Evolutionary conservation across 345 rosid genomes (phyloP), one percentile per base, ranked within the genome.

Genomic region (Salix brachista): DNA sequence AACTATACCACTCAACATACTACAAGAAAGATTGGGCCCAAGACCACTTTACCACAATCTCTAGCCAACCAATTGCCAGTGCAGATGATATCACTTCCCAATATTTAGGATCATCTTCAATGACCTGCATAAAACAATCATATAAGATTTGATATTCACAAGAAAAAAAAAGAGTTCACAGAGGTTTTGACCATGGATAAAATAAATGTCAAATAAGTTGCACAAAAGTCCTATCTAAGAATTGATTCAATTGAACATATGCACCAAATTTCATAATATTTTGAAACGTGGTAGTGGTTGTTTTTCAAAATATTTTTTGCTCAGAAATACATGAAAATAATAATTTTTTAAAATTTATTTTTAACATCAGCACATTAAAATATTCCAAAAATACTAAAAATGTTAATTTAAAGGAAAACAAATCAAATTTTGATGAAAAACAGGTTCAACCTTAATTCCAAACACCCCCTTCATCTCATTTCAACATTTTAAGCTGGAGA

Each of bases 51-150:
- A 96, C 97, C 88, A 88, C 97, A 64, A 90, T 93, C 80, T 93
- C 94, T 62, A 92, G 86, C 98, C 98, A 96, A 76, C 99, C 99
- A 84, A 96, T 89, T 52, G 96, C 91, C 42, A 93, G 77, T 41
- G 92, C 96, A 50, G 97, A 91, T 65, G 91, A 79, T 83, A 91
- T 86, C 72, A 90, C 90, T 80, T 89, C 94, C 99, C 99, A 95
- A 77, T 90, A 95, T 82, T 80, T 88, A 61, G 91, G 86, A 83
- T 90, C 84, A 79, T 93, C 92, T 86, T 93, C 98, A 69, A 90
- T 76, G 34, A 83, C 92, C 99, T 95, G 84, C 81, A 75, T n/a
- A 30, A 8, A 76, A 17, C 41, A 25, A 66, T 11, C 34, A 30
- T 50, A 1, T 30, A 16, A 32, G 64, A 32, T 50, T 21, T 8